Conservation (phyloP, 352 stramenopile genomes). For the Plasmopara viticola region DNA sequence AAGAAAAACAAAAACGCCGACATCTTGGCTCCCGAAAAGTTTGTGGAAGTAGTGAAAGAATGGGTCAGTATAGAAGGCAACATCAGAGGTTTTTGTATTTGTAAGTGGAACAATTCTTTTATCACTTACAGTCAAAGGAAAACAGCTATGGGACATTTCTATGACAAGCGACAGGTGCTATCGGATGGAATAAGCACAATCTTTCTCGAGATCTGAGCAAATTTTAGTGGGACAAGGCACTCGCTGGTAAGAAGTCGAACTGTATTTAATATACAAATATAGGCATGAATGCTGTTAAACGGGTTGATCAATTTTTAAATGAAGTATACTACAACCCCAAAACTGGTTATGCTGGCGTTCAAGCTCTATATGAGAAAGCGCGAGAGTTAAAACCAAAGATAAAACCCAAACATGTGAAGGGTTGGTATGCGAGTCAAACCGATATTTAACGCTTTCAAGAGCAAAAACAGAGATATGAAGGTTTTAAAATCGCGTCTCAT, state of each 20-base stretch:
- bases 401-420: not conserved
- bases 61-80: not conserved
- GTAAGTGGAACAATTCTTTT: not conserved
- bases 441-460: not conserved
- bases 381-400: not conserved
- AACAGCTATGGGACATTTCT: not conserved
- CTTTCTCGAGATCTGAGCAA: not conserved
- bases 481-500: constrained; percentile 1
- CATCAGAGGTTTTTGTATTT: not conserved
- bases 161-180: not conserved
- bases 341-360: not conserved
- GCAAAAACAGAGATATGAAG: not conserved
- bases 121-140: not conserved
- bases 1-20: not conserved
- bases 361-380: constrained; percentile 1
- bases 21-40: not conserved
- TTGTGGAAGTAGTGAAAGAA: not conserved
- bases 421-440: not conserved
- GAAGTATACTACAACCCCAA: not conserved
- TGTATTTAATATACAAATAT: constrained; percentile 1
- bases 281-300: not conserved
- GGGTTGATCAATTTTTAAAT: not conserved
- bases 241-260: too few relatives aligned
- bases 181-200: not conserved
- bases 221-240: too few relatives aligned